Evolutionary conservation across 2,329 filamentous ascomycete species (phyloP), one percentile per base, ranked within the genome.

Genomic region (Elsinoe arachidis): DNA sequence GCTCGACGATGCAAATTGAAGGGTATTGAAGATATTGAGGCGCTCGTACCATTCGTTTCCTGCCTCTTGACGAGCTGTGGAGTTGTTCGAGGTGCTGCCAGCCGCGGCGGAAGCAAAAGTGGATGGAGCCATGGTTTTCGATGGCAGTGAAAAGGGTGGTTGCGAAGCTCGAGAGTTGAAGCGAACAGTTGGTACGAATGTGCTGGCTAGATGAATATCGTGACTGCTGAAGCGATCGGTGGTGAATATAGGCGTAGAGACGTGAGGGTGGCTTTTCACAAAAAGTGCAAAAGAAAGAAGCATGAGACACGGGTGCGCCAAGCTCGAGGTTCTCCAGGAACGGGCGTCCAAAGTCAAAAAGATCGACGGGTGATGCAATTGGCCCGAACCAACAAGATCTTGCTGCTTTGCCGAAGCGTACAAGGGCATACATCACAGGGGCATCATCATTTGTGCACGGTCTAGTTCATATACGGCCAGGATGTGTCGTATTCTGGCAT

Each of bases 41-140:
- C 19, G 26, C 14, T 74, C 74, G 69, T 66, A 78, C 76, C 76
- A 76, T 63, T 77, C 76, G 59, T 67, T 71, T 61, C 65, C 67
- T 38, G 72, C 67, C 26, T 77, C 75, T 66, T 67, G 61, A 59
- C 75, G 75, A 64, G 72, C 65, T 60, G 70, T 64, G 64, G 66
- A 71, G 35, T 59, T 64, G 37, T 62, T 60, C 58, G 71, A 64
- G 61, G 65, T 73, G 66, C 65, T 75, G 64, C 71, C 74, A 60
- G 76, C 75, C 15, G 76, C 76, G 58, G 76, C 76, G 58, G 76
- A 78, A 63, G 76, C 76, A 66, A 78, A 78, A 59, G 75, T 75
- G 39, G 54, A 56, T 33, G 54, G 54, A 34, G 54, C 54, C 54
- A 56, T 56, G 17, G n/a, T 47, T 34, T 53, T 53, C 33, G 21